Percentiles rank a stretch among this genome's conserved stretches.
Evolutionary conservation across 2,329 filamentous ascomycete genomes (phyloP).

Genomic region (Raffaelea arxii): DNA sequence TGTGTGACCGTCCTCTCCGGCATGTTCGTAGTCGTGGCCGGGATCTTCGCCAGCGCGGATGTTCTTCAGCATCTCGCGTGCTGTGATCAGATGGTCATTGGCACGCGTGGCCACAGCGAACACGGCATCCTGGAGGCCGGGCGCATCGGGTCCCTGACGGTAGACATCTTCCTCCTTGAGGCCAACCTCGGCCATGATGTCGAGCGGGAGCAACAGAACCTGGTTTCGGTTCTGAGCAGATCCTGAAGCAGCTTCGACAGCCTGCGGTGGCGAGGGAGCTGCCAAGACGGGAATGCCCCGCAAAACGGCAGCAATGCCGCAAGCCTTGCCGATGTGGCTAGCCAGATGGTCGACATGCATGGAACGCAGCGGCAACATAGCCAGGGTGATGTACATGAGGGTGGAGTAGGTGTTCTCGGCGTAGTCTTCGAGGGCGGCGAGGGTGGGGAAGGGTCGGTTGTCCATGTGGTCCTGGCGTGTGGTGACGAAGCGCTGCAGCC

Average conservation of each 20-base stretch:
- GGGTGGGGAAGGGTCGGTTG: conserved; percentile 67
- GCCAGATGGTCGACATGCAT: conserved; percentile 86
- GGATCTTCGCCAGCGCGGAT: conserved; percentile 63
- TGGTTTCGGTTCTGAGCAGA: conserved; percentile 30
- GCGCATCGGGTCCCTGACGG: conserved; percentile 65
- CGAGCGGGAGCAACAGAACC: conserved; percentile 68
- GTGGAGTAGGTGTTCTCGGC: conserved; percentile 94
- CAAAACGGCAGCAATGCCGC: conserved; percentile 78
- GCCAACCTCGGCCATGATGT: conserved; percentile 75
- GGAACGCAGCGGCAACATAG: conserved; percentile 67
- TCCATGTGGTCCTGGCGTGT: conserved; percentile 75
- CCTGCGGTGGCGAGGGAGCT: conserved; percentile 51
- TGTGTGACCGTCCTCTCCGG: conserved; percentile 60
- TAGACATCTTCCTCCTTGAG: conserved; percentile 87
- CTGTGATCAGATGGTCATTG: conserved; percentile 92
- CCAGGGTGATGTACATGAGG: conserved; percentile 78
- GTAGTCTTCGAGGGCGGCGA: conserved; percentile 73
- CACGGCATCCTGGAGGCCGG: conserved; percentile 77
- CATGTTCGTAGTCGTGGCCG: conserved; percentile 83
- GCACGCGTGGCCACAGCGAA: conserved; percentile 89
- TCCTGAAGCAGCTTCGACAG: conserved; percentile 30
- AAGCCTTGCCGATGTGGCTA: conserved; percentile 90
- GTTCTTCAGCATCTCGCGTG: conserved; percentile 80
- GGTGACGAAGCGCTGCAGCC: conserved; percentile 67
- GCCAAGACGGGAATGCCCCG: conserved; percentile 83